These are phyloP conservation scores for Ogataea hybrid DNA, from an alignment of 1,139 yeast species.

Conservation along the genomic window DNA sequence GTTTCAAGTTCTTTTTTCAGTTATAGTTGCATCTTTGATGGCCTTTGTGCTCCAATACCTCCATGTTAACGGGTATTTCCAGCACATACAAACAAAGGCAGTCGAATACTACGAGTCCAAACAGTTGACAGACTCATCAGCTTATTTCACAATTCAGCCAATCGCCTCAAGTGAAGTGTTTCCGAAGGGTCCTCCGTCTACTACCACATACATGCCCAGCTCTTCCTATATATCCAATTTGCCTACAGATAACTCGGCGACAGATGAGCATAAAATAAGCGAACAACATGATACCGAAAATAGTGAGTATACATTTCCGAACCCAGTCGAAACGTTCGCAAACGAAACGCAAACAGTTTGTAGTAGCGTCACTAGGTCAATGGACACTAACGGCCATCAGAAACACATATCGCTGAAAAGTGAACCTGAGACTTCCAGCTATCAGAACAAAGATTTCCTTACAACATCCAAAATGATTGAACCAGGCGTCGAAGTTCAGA, in stretches of 20 bases:
- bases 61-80: conserved; percentile 36
- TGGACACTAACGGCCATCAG: no score
- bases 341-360: no score
- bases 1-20: conserved; percentile 45
- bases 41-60: conserved; percentile 39
- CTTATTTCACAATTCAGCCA: conserved; percentile 36
- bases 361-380: no score
- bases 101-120: conserved; percentile 39
- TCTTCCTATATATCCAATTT: conserved; percentile 2
- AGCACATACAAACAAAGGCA: conserved; percentile 39
- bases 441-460: no score
- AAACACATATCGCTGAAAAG: no score
- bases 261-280: neutral
- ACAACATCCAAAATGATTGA: no score
- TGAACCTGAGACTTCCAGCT: no score
- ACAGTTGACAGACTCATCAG: conserved; percentile 31
- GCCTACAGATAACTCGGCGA: neutral
- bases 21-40: conserved; percentile 41
- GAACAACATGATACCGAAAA: neutral
- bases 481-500: no score
- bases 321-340: neutral
- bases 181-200: conserved; percentile 20
- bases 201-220: conserved; percentile 21
- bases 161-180: conserved; percentile 25
- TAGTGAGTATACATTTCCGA: conserved; percentile 1